phyloP scores from a whole-genome alignment of 2,329 filamentous ascomycete genomes.

The Amauroascus niger region DNA sequence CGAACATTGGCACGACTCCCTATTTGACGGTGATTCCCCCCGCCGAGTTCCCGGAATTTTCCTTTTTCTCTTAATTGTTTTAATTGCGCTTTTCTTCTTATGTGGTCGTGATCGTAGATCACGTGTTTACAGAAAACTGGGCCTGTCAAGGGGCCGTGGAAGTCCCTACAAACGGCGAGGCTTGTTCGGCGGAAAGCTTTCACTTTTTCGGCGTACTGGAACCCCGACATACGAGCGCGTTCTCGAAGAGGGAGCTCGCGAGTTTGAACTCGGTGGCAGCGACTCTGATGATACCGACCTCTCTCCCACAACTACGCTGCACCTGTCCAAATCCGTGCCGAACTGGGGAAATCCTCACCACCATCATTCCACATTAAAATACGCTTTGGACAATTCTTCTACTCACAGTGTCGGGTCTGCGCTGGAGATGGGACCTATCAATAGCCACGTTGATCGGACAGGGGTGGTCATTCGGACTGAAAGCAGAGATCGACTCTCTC shows the following conservation, averaged over 20 bases:
- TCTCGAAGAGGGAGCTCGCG: slow-evolving; percentile 63
- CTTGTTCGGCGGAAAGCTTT: slow-evolving; percentile 49
- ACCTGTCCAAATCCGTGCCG: slow-evolving; percentile 36
- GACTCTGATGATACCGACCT: slow-evolving; percentile 54
- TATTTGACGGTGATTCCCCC: slow-evolving; percentile 58
- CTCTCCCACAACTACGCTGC: slow-evolving; percentile 48
- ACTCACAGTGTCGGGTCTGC: slow-evolving; percentile 30
- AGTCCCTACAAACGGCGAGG: slow-evolving; percentile 31
- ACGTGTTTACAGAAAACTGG: slow-evolving; percentile 49
- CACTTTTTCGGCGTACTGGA: slow-evolving; percentile 26
- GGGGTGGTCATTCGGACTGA: slow-evolving; percentile 75
- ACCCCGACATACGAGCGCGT: slow-evolving; percentile 66
- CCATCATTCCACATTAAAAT: slow-evolving; percentile 30
- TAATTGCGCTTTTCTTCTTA: slow-evolving; percentile 61
- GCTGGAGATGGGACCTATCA: slow-evolving; percentile 15
- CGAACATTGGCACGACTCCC: slow-evolving; percentile 51
- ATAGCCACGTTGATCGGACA: slow-evolving; percentile 47
- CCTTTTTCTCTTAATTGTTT: slow-evolving; percentile 64
- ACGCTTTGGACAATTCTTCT: slow-evolving; percentile 34
- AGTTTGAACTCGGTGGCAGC: slow-evolving; percentile 67
- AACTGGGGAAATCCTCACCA: slow-evolving; percentile 18
- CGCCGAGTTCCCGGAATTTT: slow-evolving; percentile 64
- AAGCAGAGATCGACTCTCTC: slow-evolving; percentile 66
- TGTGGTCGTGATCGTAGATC: slow-evolving; percentile 67
- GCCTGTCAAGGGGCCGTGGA: slow-evolving; percentile 28